Evolutionary conservation across 768 basidiomycete species (phyloP), one percentile per base, ranked within the genome.

Genomic region (Suillus weaverae): DNA sequence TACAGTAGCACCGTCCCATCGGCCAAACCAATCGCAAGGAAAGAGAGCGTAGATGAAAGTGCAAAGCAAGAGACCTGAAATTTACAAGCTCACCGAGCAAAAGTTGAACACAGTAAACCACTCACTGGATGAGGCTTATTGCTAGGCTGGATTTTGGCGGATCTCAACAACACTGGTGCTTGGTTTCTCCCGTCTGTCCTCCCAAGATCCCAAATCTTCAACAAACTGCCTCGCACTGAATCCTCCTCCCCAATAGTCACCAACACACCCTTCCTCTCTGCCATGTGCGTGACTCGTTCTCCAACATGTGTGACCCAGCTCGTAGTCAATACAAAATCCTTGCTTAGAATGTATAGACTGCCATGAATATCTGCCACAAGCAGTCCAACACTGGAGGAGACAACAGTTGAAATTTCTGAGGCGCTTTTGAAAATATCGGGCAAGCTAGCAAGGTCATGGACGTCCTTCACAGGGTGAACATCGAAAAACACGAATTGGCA

Each of bases 241-340:
- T 88, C 86, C 73, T 96, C 93, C 78, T 95, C 94, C 93, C 96
- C 97, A 30, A 99, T 82, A 4, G 94, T 94, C n/a, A 98, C 81
- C 35, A 99, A 80, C 46, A 95, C 81, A 0, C 91, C 92, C 68
- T 86, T 87, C 56, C 85, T 84, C 77, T 97, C 95, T 0, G 84
- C 83, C 88, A 97, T 89, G 72, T 95, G 94, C 10, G 91, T 94
- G 18, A 95, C 92, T 41, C 93, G 81, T 44, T 94, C 94, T 11
- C 82, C 84, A 13, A 84, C 80, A 75, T 95, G 91, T 6, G 92
- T 93, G 56, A 92, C 73, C 94, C 94, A 96, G 66, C 89, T 89
- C 41, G 81, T 81, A 9, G 81, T 73, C 0, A 88, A 81, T 70
- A 91, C 89, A 71, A 95, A 94, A 35, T 90, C 85, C 41, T 85